Evolutionary conservation across 1,284 basidiomycete genomes (phyloP), one percentile per base, ranked within the genome.

Genomic region (Ceratobasidium sp.): DNA sequence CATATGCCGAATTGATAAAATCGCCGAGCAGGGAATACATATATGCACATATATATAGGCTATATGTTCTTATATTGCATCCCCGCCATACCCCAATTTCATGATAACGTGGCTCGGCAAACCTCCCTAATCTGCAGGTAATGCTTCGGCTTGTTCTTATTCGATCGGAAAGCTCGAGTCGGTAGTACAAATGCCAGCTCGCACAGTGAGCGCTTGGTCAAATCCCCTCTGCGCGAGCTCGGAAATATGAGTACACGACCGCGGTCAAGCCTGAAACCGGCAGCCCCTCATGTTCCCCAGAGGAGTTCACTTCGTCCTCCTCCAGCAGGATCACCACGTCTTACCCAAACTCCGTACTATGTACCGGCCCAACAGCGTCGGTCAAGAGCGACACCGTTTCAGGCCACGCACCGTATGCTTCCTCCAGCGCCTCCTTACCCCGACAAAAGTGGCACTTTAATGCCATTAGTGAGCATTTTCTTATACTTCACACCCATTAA

Each of bases 21-120:
- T n/a, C n/a, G n/a, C n/a, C n/a, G n/a, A n/a, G n/a, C n/a, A n/a
- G n/a, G n/a, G n/a, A n/a, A n/a, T n/a, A n/a, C n/a, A n/a, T n/a
- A n/a, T n/a, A n/a, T n/a, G n/a, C n/a, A n/a, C n/a, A n/a, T n/a
- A n/a, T n/a, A n/a, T n/a, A n/a, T n/a, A n/a, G n/a, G n/a, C n/a
- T n/a, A n/a, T n/a, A n/a, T n/a, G n/a, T n/a, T n/a, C n/a, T n/a
- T n/a, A n/a, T n/a, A n/a, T n/a, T n/a, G n/a, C n/a, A n/a, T n/a
- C n/a, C n/a, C n/a, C n/a, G n/a, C n/a, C n/a, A n/a, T n/a, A n/a
- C n/a, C n/a, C n/a, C n/a, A n/a, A n/a, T n/a, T n/a, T n/a, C n/a
- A n/a, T n/a, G n/a, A n/a, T n/a, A n/a, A 62, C 60, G 60, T 62
- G 60, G 41, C 60, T 62, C 60, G 60, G 60, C 60, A 62, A 62